Evolutionary conservation across 148 eudicot species (phyloP).

Genomic region (Diospyros lotus): DNA sequence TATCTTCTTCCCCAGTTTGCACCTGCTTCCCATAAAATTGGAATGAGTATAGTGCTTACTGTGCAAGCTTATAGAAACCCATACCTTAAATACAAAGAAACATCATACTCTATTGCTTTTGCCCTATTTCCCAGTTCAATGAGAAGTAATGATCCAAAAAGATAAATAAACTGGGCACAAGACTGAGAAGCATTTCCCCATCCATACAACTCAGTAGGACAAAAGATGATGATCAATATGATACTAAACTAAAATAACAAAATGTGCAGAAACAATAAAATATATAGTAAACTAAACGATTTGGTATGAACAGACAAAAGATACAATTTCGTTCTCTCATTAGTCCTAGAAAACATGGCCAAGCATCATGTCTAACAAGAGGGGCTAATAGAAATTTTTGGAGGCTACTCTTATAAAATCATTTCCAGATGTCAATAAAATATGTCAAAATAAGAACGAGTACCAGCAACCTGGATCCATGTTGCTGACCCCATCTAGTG

Average conservation of each 20-base stretch:
- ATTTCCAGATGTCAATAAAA: not conserved
- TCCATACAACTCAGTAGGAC: too few species aligned
- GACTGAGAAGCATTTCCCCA: too few species aligned
- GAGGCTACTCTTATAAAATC: not conserved
- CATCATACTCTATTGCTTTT: too few species aligned
- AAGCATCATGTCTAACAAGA: not conserved
- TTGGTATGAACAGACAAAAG: conserved; percentile 1
- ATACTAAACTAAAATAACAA: not conserved
- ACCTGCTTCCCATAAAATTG: not conserved
- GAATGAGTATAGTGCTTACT: too few species aligned
- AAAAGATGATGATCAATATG: not conserved
- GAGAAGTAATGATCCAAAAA: too few species aligned
- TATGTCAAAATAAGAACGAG: too few species aligned
- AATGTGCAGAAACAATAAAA: not conserved
- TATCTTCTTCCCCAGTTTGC: not conserved
- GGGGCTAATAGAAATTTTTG: not conserved
- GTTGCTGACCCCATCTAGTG: too few species aligned
- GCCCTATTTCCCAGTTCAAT: too few species aligned
- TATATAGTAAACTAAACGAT: not conserved
- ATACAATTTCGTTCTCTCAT: not conserved
- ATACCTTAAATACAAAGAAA: too few species aligned
- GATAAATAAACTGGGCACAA: too few species aligned
- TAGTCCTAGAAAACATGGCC: not conserved
- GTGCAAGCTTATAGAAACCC: too few species aligned
- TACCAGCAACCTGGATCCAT: too few species aligned